phyloP scores from a whole-genome alignment of 805 yeast species.

The Sugiyamaella smithiae region DNA sequence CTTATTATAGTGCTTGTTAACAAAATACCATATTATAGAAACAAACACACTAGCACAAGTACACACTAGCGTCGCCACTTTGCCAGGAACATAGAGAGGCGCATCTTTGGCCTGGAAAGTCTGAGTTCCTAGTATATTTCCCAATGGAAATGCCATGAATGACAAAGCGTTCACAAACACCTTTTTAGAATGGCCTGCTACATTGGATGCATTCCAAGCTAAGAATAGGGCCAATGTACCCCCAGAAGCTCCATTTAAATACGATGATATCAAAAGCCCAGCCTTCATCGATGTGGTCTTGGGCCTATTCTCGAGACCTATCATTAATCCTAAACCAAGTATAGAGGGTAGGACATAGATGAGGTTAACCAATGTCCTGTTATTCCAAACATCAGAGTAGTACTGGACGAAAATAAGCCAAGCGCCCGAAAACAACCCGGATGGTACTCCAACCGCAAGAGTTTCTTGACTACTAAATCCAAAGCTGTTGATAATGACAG shows the following conservation, averaged over 20 bases:
- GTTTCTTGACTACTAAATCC: slow-evolving; percentile 2
- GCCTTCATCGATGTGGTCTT: slow-evolving; percentile 4
- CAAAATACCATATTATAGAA: slow-evolving; percentile 37
- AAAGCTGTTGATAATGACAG: slow-evolving; percentile 2
- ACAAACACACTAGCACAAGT: slow-evolving; percentile 41
- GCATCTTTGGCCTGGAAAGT: slow-evolving; percentile 55
- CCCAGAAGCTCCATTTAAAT: neutral
- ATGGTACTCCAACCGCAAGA: slow-evolving; percentile 1
- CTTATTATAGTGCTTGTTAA: slow-evolving; percentile 33
- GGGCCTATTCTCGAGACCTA: slow-evolving; percentile 1
- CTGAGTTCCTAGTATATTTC: slow-evolving; percentile 74
- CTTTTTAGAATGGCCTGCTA: slow-evolving; percentile 71
- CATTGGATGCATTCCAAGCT: slow-evolving; percentile 38
- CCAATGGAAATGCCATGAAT: slow-evolving; percentile 61
- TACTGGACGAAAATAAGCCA: slow-evolving; percentile 2
- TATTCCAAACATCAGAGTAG: neutral
- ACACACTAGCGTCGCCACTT: slow-evolving; percentile 42
- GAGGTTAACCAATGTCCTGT: slow-evolving; percentile 2
- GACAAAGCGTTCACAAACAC: slow-evolving; percentile 55
- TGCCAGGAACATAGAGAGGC: slow-evolving; percentile 58
- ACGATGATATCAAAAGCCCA: neutral
- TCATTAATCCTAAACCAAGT: neutral
- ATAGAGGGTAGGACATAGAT: neutral
- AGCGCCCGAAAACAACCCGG: neutral
- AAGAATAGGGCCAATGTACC: slow-evolving; percentile 1